Evolutionary conservation across 371 early-diverging fungal genomes (phyloP).

Genomic region (Phascolomyces articulosus): DNA sequence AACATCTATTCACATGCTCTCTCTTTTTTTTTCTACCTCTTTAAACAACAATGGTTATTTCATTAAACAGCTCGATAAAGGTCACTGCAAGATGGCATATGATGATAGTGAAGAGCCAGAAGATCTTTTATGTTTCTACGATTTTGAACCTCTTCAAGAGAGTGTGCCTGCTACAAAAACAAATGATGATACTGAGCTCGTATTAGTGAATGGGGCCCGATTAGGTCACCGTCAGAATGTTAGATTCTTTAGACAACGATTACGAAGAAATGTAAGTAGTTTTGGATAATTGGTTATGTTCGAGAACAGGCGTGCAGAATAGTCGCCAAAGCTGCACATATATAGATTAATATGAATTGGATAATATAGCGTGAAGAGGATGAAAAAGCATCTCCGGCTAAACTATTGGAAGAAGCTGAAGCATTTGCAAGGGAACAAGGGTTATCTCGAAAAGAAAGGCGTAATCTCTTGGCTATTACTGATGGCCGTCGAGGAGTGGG

Average conservation of each 20-base stretch:
- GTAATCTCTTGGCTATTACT: conserved; percentile 16
- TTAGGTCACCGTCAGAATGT: conserved; percentile 83
- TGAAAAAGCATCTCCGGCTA: neutral
- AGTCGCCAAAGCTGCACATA: no score
- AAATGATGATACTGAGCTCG: conserved; percentile 62
- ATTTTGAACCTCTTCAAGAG: conserved; percentile 62
- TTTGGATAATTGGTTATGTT: neutral
- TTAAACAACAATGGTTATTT: neutral
- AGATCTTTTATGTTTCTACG: conserved; percentile 90
- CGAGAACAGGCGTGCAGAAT: neutral
- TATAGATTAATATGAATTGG: no score
- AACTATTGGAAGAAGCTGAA: conserved; percentile 17
- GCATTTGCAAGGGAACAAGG: conserved; percentile 12
- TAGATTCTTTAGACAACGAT: conserved; percentile 82
- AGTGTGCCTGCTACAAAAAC: conserved; percentile 31
- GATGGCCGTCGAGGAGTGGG: conserved; percentile 6
- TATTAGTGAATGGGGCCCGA: conserved; percentile 79
- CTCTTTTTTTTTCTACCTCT: no score
- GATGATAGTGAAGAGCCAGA: conserved; percentile 88
- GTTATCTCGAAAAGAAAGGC: conserved; percentile 19
- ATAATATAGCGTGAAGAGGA: conserved; percentile 6
- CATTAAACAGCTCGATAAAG: conserved; percentile 73
- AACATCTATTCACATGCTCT: no score
- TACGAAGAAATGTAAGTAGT: conserved; percentile 17
- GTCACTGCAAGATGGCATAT: conserved; percentile 94